Base-by-base conservation (phyloP, 257 asterid genomes). In the Solanum raphanifolium region DNA sequence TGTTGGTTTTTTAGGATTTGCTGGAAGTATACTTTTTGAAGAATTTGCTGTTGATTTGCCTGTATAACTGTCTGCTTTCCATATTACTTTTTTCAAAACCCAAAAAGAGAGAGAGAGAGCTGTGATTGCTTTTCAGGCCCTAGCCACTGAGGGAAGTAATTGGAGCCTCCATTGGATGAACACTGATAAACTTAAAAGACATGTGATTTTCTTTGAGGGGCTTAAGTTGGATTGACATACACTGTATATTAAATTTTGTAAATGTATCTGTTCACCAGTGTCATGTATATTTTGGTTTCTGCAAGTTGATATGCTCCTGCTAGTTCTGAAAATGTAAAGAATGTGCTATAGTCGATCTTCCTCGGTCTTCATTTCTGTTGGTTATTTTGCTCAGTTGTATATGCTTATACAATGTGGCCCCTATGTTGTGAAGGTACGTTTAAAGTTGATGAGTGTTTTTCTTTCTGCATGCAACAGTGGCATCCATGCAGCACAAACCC, bases 401-500 rank as follows among this genome's bases (percentile, higher is more conserved):
- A 27, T 81, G 39, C 68, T 81, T 74, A 10, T 81, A 46, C 39
- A 81, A 23, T 66, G 58, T 84, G 78, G 73, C 83, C 55, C 46
- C 32, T 25, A 39, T 83, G 23, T 41, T 52, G 48, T 46, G 72
- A 69, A 75, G 84, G 84, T 48, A n/a, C 32, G 72, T 74, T 89
- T 39, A 41, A 71, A 88, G 31, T 76, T 65, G 86, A 78, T 79
- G 89, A 87, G 81, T 86, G 86, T 91, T 83, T 91, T 87, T 58
- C 10, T 39, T 88, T 89, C 88, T 84, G 65, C 89, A 84, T 91
- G 86, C 79, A 86, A 90, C 94, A 92, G 94, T 92, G 91, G n/a
- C 94, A 83, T 86, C 93, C 35, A 92, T 88, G 87, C 95, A 92
- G 86, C 93, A 89, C 87, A 92, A 90, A 84, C 91, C 92, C 81